Base-by-base conservation (phyloP, 345 rosid genomes). In the Pistacia integerrima region DNA sequence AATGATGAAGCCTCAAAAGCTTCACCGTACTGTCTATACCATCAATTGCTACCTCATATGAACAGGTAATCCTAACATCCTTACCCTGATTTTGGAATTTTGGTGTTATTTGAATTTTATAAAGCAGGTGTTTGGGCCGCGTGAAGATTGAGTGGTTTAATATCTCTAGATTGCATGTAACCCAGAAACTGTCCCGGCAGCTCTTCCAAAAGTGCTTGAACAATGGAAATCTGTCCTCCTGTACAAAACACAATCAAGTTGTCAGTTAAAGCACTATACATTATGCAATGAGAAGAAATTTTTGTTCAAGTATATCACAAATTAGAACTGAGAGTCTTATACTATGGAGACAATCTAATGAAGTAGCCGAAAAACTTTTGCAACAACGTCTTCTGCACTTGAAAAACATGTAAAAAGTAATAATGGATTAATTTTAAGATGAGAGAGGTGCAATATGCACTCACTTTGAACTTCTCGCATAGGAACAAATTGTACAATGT, bases 401-500 rank as follows among this genome's bases (percentile, higher is more conserved):
- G 25, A 25, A 25, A 22, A 25, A 25, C 25, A 25, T 25, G 25
- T 52, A 51, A 41, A 41, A 41, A 41, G 9, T 41, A 41, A 41
- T 41, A 5, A 11, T 4, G 7, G 8, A 20, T 17, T 51, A 51
- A 51, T 8, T 38, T 28, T 25, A 48, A 51, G 38, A 68, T 7
- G 38, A 35, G 25, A 12, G 58, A 49, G 46, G 3, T 9, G 52
- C 6, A 25, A 38, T 74, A 25, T 49, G 70, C 69, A 84, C 94
- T 88, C 64, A 94, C 98, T 81, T 60, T 88, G 89, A 66, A 93
- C 89, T 77, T 89, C 91, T 66, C 85, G 86, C 97, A 93, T 83
- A 0, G 97, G 97, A 28, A 94, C 93, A 58, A 94, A 93, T 58
- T 94, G 98, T 69, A 93, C 97, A 18, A 93, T 91, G 77, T 94